Percentiles rank a stretch among this genome's conserved stretches.
phyloP scores from a whole-genome alignment of 306 rosid species.

The Trifolium repens region DNA sequence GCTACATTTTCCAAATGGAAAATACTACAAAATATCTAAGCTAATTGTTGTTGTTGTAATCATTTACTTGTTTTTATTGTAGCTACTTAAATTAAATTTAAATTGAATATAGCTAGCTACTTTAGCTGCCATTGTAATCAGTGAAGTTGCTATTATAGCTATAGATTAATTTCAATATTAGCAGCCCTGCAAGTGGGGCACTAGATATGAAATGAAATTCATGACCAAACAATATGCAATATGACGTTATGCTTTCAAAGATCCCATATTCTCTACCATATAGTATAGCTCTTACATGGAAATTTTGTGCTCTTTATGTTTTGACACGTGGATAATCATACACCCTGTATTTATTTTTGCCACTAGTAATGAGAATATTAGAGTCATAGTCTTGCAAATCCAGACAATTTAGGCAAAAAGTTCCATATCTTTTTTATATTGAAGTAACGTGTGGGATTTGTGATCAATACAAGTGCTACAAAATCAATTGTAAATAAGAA shows the following conservation, averaged over 20 bases:
- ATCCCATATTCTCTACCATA: constrained; percentile 43
- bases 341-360: constrained; percentile 3
- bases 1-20: constrained; percentile 52
- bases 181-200: constrained; percentile 56
- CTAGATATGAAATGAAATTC: constrained; percentile 40
- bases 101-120: constrained; percentile 14
- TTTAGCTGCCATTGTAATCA: constrained; percentile 46
- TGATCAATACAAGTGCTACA: neutral
- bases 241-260: constrained; percentile 58
- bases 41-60: constrained; percentile 33
- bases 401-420: constrained; percentile 40
- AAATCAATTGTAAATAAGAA: neutral
- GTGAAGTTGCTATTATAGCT: constrained; percentile 45
- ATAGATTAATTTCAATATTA: constrained; percentile 16
- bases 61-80: constrained; percentile 30
- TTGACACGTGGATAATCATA: constrained; percentile 48
- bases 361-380: constrained; percentile 24
- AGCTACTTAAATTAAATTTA: constrained; percentile 6
- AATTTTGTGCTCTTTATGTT: constrained; percentile 30
- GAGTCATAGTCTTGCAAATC: constrained; percentile 27
- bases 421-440: constrained; percentile 1
- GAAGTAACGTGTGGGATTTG: constrained; percentile 13
- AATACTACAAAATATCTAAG: constrained; percentile 25
- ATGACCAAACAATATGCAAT: constrained; percentile 49
- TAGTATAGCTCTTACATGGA: neutral